Percentiles rank a stretch among this genome's conserved stretches.
Conservation (phyloP, 441 rosid species). For the Macaranga tanarius region DNA sequence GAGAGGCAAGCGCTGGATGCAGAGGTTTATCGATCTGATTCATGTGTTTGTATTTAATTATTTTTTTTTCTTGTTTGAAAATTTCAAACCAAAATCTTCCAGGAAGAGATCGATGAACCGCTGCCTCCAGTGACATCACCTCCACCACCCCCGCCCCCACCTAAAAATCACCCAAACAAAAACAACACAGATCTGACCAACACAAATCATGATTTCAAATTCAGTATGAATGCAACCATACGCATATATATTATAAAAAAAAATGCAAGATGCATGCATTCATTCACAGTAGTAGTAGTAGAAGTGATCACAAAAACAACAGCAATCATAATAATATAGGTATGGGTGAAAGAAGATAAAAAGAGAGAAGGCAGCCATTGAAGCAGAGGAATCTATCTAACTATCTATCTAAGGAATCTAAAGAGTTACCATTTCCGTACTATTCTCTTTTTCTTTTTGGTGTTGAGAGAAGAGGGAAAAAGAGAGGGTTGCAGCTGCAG, state of each 20-base stretch:
- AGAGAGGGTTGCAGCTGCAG: too few relatives aligned
- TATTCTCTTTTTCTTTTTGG: not conserved
- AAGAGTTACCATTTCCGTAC: conserved; percentile 41
- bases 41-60: conserved; percentile 42
- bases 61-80: not conserved
- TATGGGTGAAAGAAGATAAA: too few relatives aligned
- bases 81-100: conserved; percentile 33
- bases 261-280: conserved; percentile 1
- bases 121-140: conserved; percentile 88
- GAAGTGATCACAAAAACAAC: not conserved
- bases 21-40: conserved; percentile 99
- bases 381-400: not conserved
- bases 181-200: conserved; percentile 6
- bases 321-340: too few relatives aligned
- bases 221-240: too few relatives aligned
- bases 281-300: not conserved
- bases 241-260: not conserved
- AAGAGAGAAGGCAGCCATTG: too few relatives aligned
- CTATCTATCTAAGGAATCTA: too few relatives aligned
- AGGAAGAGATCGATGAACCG: conserved; percentile 98
- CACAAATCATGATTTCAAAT: not conserved
- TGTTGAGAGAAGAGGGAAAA: too few relatives aligned
- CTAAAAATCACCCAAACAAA: not conserved
- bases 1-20: conserved; percentile 80
- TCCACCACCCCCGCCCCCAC: not conserved